Evolutionary conservation across 176 grass and related monocot genomes (phyloP), one percentile per base, ranked within the genome.

Genomic region (Alloteropsis semialata): DNA sequence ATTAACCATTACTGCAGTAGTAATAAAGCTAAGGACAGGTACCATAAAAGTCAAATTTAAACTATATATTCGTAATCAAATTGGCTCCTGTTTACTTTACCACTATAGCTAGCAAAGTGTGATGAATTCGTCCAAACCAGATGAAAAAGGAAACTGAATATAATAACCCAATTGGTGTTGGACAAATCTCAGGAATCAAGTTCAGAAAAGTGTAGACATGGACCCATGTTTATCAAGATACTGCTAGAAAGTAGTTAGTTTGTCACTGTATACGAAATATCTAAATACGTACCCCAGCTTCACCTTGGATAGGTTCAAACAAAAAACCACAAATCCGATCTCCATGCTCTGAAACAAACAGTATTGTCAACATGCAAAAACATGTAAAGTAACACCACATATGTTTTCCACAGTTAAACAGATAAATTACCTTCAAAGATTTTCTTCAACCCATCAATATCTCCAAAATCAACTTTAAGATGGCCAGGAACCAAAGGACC

Each of bases 291-390:
- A 98, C 96, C 85, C 96, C 96, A 67, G 96, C 96, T 85, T 98
- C 96, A 84, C 96, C 96, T 93, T 98, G 96, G 76, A 98, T 95
- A 57, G 96, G 96, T 91, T 98, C 96, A 80, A 98, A 98, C 45
- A 98, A 55, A 95, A 98, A 98, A 24, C 90, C 87, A 5, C 96
- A 98, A 69, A 98, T 92, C 56, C 21, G 63, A 74, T 90, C 89
- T 65, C 92, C 92, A 59, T 93, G 91, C 64, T 90, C 96, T 98
- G 92, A 77, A 81, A 17, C 21, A 84, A 86, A 73, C 55, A 85
- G 34, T n/a, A 66, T 72, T 69, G 24, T 84, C 53, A 87, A 62
- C 16, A 56, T 72, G 29, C 46, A 84, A 76, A 25, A 33, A 46
- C 55, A 54, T 6, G 54, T 36, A 70, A 72, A 54, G 65, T 51